These are phyloP conservation scores for Pichia sp. DNA, from an alignment of 1,139 yeast genomes.

Conservation along the genomic window DNA sequence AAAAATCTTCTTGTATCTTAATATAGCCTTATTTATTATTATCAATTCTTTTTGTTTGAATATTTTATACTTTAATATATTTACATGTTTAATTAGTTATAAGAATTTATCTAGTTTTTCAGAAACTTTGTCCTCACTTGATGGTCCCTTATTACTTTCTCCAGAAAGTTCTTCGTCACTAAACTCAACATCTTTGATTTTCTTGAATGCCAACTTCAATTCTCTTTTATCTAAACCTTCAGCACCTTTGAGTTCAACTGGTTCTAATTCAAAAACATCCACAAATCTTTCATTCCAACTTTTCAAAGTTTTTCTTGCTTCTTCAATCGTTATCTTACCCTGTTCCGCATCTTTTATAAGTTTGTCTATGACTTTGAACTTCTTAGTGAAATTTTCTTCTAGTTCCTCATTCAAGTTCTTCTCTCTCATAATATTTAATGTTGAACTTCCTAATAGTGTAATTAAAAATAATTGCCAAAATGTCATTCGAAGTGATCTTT, in stretches of 20 bases:
- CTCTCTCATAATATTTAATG: slow-evolving; percentile 30
- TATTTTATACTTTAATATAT: background rate
- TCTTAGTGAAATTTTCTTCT: slow-evolving; percentile 23
- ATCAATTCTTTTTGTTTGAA: background rate
- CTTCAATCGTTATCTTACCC: slow-evolving; percentile 24
- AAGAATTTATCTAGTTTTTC: slow-evolving; percentile 18
- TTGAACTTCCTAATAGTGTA: slow-evolving; percentile 28
- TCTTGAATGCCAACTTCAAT: slow-evolving; percentile 8
- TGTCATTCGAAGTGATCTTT: slow-evolving; percentile 28
- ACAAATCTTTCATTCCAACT: slow-evolving; percentile 28
- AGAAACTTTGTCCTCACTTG: background rate
- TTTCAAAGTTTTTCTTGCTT: slow-evolving; percentile 19
- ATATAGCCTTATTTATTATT: background rate
- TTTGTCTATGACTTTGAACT: slow-evolving; percentile 19
- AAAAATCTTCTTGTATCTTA: background rate
- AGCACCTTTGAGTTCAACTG: slow-evolving; percentile 21
- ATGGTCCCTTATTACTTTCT: background rate
- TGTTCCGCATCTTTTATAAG: slow-evolving; percentile 17
- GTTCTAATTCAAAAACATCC: slow-evolving; percentile 21
- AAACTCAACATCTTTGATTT: slow-evolving; percentile 9
- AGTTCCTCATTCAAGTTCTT: slow-evolving; percentile 26
- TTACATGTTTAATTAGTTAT: background rate
- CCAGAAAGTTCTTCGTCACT: background rate
- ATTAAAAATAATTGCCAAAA: slow-evolving; percentile 28
- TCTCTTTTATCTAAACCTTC: slow-evolving; percentile 20